A percentile compares a stretch with the other conserved stretches of the same genome.
Conservation (phyloP, 1,139 yeast species). For the Nakaseomyces nivariensis region DNA sequence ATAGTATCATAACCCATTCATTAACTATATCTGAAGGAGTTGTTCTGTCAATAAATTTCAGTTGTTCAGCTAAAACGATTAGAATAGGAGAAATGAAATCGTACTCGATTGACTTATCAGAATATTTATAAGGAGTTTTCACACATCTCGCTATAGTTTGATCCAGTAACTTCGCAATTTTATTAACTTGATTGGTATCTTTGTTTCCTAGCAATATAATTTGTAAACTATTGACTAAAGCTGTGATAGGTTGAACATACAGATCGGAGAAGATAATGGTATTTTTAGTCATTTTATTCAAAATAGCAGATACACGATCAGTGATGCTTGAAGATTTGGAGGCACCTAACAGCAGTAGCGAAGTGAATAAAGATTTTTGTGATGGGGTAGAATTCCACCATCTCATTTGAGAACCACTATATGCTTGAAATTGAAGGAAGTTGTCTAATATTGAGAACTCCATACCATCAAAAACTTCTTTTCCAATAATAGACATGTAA, state of each 20-base stretch:
- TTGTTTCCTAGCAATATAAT: constrained; percentile 10
- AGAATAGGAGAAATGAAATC: constrained; percentile 52
- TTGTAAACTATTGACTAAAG: constrained; percentile 36
- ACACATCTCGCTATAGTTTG: constrained; percentile 63
- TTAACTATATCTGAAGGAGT: constrained; percentile 23
- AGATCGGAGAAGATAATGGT: constrained; percentile 42
- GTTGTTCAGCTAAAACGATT: constrained; percentile 64
- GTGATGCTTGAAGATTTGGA: constrained; percentile 16
- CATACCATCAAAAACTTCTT: constrained; percentile 33
- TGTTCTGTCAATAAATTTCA: constrained; percentile 41
- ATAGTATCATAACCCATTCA: constrained; percentile 45
- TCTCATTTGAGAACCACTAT: constrained; percentile 36
- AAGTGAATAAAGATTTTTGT: constrained; percentile 47
- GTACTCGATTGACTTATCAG: constrained; percentile 47
- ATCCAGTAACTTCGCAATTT: constrained; percentile 56
- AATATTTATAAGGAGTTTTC: constrained; percentile 71
- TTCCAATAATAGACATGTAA: constrained; percentile 28
- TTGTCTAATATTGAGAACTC: constrained; percentile 48
- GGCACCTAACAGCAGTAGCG: constrained; percentile 43
- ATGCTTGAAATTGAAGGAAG: constrained; percentile 33
- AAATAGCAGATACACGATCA: constrained; percentile 31
- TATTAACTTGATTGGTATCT: constrained; percentile 13
- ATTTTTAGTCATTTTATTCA: constrained; percentile 34
- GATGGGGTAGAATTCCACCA: constrained; percentile 52
- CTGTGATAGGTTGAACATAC: constrained; percentile 37